These are phyloP conservation scores for Pleurotus platypus DNA, from an alignment of 768 basidiomycete genomes.

Conservation along the genomic window DNA sequence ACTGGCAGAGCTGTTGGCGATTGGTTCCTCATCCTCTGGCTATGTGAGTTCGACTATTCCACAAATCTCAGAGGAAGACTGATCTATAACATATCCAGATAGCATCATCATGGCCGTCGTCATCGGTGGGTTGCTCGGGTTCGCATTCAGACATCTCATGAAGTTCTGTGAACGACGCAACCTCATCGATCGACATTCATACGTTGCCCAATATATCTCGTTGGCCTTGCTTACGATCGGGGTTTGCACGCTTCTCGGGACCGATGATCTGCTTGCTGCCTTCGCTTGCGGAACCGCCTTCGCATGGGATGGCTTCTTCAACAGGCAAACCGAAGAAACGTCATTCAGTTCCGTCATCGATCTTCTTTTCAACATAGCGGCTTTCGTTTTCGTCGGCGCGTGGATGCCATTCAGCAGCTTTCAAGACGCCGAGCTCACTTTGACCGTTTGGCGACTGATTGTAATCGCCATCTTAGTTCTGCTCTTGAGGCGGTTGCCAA, in stretches of 20 bases:
- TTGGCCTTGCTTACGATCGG: constrained; percentile 85
- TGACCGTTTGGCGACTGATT: constrained; percentile 82
- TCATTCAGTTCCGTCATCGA: constrained; percentile 97
- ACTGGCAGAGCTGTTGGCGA: constrained; percentile 68
- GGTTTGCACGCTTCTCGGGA: constrained; percentile 78
- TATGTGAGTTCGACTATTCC: constrained; percentile 51
- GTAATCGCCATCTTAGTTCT: constrained; percentile 83
- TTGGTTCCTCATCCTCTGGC: constrained; percentile 87
- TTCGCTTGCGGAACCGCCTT: constrained; percentile 96
- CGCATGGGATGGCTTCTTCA: constrained; percentile 95
- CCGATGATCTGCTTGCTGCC: constrained; percentile 91
- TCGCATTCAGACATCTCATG: constrained; percentile 84
- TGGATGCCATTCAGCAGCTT: constrained; percentile 94
- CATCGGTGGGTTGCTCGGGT: constrained; percentile 75
- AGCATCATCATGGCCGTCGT: constrained; percentile 73
- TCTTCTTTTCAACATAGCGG: constrained; percentile 91
- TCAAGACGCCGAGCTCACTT: constrained; percentile 55
- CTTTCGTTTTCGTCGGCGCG: constrained; percentile 94
- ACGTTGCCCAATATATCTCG: constrained; percentile 87
- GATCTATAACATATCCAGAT: constrained; percentile 39
- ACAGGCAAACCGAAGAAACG: constrained; percentile 89
- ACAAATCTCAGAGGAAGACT: constrained; percentile 9
- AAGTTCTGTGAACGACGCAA: constrained; percentile 85
- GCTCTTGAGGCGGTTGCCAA: constrained; percentile 76
- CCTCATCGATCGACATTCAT: constrained; percentile 91